Evolutionary conservation across 768 basidiomycete genomes (phyloP).

Genomic region (Scleroderma bovista): DNA sequence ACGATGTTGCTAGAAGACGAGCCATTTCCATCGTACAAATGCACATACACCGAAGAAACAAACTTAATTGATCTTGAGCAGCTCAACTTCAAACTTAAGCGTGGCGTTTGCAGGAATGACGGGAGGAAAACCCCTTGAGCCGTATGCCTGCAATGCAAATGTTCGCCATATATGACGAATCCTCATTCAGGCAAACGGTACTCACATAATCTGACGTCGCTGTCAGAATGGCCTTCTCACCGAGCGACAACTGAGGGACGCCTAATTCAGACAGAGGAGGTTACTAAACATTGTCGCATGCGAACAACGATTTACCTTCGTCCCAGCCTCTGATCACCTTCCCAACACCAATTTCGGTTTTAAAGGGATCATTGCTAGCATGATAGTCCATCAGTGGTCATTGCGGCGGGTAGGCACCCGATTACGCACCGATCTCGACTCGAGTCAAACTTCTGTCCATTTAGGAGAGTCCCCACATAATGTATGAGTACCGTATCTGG

Average conservation of each 20-base stretch:
- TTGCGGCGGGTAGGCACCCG: neutral
- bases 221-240: conserved; percentile 63
- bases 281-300: neutral
- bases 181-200: conserved; percentile 12
- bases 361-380: conserved; percentile 54
- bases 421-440: conserved; percentile 62
- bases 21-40: conserved; percentile 14
- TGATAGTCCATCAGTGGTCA: conserved; percentile 5
- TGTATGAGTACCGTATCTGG: conserved; percentile 71
- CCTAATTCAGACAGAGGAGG: conserved; percentile 38
- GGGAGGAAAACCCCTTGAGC: conserved; percentile 67
- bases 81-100: conserved; percentile 80
- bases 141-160: conserved; percentile 52
- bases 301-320: conserved; percentile 50
- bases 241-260: conserved; percentile 70
- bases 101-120: conserved; percentile 73
- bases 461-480: conserved; percentile 66
- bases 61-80: conserved; percentile 58
- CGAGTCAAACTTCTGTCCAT: conserved; percentile 70
- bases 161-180: neutral
- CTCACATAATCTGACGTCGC: conserved; percentile 76
- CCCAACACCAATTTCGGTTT: conserved; percentile 69
- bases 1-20: conserved; percentile 10
- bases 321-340: conserved; percentile 91
- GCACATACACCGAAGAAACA: conserved; percentile 6